Conservation (phyloP, 2,329 filamentous ascomycete species). For the Graphilbum fragrans region DNA sequence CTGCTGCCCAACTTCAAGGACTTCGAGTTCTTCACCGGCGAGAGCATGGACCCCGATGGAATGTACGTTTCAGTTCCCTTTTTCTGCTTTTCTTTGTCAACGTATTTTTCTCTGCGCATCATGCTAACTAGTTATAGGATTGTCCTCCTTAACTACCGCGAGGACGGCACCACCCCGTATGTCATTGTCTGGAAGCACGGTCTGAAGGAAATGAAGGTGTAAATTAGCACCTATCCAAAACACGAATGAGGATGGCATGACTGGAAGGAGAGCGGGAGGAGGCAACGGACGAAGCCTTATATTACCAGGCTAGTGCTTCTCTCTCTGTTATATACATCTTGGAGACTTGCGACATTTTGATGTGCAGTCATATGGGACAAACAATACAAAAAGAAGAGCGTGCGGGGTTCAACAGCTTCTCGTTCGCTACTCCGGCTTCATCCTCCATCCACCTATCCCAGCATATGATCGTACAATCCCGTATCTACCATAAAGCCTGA, state of each 20-base stretch:
- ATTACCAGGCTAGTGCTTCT: too few relatives aligned
- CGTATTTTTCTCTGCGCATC: not conserved
- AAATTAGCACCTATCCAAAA: slow-evolving; percentile 27
- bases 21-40: slow-evolving; percentile 87
- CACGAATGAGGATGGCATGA: too few relatives aligned
- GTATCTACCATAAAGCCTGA: too few relatives aligned
- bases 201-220: slow-evolving; percentile 82
- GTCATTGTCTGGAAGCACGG: slow-evolving; percentile 94
- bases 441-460: too few relatives aligned
- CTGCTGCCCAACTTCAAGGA: slow-evolving; percentile 82
- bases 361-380: too few relatives aligned
- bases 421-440: too few relatives aligned
- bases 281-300: too few relatives aligned
- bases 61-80: slow-evolving; percentile 51
- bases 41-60: slow-evolving; percentile 85
- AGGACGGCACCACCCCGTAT: slow-evolving; percentile 86
- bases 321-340: not conserved
- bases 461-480: too few relatives aligned
- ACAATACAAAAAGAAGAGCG: too few relatives aligned
- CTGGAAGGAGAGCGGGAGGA: too few relatives aligned
- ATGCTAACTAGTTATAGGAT: slow-evolving; percentile 40
- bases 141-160: slow-evolving; percentile 92
- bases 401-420: too few relatives aligned
- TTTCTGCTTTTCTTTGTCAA: slow-evolving; percentile 1
- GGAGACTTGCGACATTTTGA: too few relatives aligned